Base-by-base conservation (phyloP, 768 basidiomycete species). In the Gyrodon lividus region DNA sequence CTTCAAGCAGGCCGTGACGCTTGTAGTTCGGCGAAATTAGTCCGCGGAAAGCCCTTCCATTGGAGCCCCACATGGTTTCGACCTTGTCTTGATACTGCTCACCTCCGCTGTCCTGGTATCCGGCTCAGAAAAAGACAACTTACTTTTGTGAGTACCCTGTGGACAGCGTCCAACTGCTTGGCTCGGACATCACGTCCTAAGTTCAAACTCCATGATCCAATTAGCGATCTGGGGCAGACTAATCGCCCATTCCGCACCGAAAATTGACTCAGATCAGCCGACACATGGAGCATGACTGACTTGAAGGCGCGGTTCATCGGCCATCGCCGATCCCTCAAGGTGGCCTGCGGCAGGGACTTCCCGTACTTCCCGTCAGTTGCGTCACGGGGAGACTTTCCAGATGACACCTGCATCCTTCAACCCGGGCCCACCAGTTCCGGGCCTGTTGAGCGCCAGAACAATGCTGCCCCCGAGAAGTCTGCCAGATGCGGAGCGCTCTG, bases 31-130 rank as follows among this genome's bases (percentile, higher is more conserved):
- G 33, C 31, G 23, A 50, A 35, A 42, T 31, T 30, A 17, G 47
- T 43, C 33, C 39, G 50, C 52, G 39, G 55, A 62, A 43, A 46
- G 23, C 34, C 35, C 31, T 42, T 7, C 16, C 30, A 20, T 48
- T 50, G 14, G 37, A 39, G 17, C 24, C 28, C 33, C 39, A 43
- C 45, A 40, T 28, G 16, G 4, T 12, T 43, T 12, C 39, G 7
- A 26, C n/a, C n/a, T 17, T 30, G 6, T n/a, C 28, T 9, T 8
- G 43, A 20, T 31, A 13, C 7, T 10, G 7, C n/a, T n/a, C n/a
- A 14, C 34, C 26, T 41, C 52, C 30, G 43, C 39, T 42, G 22
- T 45, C n/a, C n/a, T n/a, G n/a, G n/a, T n/a, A n/a, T n/a, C 43
- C 30, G 44, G 34, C 13, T 43, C 10, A 28, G 16, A 39, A 33